Evolutionary conservation across 768 basidiomycete species (phyloP), one percentile per base, ranked within the genome.

Genomic region (Boletellus ananiceps): DNA sequence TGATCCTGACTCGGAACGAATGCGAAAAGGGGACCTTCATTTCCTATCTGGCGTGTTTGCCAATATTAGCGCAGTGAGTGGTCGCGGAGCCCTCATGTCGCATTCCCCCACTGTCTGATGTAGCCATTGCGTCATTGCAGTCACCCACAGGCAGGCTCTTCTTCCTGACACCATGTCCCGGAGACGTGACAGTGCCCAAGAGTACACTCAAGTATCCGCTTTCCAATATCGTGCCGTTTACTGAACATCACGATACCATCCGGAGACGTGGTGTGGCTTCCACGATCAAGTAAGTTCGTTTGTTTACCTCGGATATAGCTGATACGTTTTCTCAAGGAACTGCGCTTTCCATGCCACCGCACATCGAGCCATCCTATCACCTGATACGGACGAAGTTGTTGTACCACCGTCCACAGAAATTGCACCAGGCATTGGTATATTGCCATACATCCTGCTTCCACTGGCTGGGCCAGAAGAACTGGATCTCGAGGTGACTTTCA

Each of bases 41-140:
- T 98, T 98, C 68, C 73, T 98, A 18, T 84, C 94, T 1, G 90
- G 86, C 55, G 95, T 97, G 12, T 96, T 97, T 62, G 93, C 93
- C 11, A 98, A 98, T 63, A 68, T 96, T 47, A 87, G 81, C 44
- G 78, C 81, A 56, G 94, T 93, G 62, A 61, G 83, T 73, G 12
- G 18, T 34, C 16, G 23, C 25, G 40, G 23, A 18, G 32, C 7
- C 6, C 21, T 42, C 42, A 18, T 49, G 44, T 44, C 33, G 27
- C 7, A 29, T 42, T 25, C 31, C n/a, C 5, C 37, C 32, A 39
- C 44, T 19, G 21, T 39, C 43, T 47, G 57, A 44, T 27, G 39
- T 31, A 40, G 31, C n/a, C 2, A 31, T 37, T 35, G 23, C 33
- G 42, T 41, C 34, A 6, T 50, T 18, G 29, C 53, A 95, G 92